Evolutionary conservation across 169 alveolate species (phyloP), one percentile per base, ranked within the genome.

Genomic region (Plasmodium ovale): DNA sequence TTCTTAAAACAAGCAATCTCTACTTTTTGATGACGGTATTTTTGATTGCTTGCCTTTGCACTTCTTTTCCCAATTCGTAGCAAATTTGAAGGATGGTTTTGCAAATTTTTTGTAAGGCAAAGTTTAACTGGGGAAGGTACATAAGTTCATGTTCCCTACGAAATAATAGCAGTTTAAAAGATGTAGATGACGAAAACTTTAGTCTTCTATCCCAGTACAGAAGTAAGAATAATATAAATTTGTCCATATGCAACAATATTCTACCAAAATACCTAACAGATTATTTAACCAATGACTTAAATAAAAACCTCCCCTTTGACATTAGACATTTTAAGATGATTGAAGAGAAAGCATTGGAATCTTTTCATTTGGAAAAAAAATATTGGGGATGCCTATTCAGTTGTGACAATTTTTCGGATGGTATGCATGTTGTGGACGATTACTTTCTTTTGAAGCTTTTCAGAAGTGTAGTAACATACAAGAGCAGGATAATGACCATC

Each of bases 361-460:
- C 60, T 25, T 82, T 82, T 31, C 51, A 82, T 58, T 82, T 82
- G 47, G 82, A 82, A 59, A 69, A 69, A 25, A 82, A 51, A 82
- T 82, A 82, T 53, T 82, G 90, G 90, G 90, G 90, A 25, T 56
- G 82, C 16, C 29, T 58, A 19, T 42, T 82, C 49, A 69, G 56
- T 58, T 23, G 25, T n/a, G 14, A n/a, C 35, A 60, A 10, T 35
- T 31, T 9, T 60, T 29, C 1, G 19, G 64, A 82, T 47, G 33
- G 39, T 56, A 53, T 37, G 9, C 39, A 70, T 21, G 35, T 21
- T 16, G n/a, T 31, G 14, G 59, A 82, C 33, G 58, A 65, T 35
- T 56, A 67, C 54, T 65, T 82, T 58, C 42, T 65, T 67, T 51
- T 47, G 21, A 82, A 67, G 9, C 25, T 82, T 16, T 82, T 59